phyloP scores from a whole-genome alignment of 192 early-diverging fungal species.

The Gryganskiella cystojenkinii region DNA sequence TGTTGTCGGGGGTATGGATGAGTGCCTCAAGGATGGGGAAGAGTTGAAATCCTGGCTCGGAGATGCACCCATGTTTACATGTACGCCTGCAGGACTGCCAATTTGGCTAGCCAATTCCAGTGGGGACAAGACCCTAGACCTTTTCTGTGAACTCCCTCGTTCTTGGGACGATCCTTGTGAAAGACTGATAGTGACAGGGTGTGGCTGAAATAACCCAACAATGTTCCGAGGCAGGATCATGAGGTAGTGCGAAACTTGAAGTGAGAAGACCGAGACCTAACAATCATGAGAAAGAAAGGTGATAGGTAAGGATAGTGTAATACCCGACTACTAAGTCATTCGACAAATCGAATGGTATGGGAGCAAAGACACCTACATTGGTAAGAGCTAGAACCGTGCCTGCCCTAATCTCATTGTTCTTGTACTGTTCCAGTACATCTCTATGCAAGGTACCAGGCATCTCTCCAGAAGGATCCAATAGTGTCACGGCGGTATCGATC shows the following conservation, averaged over 20 bases:
- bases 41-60: neutral
- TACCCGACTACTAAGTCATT: neutral
- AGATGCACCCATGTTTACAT: neutral
- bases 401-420: constrained; percentile 46
- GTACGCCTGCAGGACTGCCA: neutral
- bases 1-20: too few relatives aligned
- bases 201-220: constrained; percentile 11
- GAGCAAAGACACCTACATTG: constrained; percentile 5
- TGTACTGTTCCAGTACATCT: constrained; percentile 34
- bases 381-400: constrained; percentile 39
- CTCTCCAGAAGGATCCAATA: constrained; percentile 47
- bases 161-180: constrained; percentile 41
- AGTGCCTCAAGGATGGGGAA: neutral
- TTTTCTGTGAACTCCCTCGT: constrained; percentile 24
- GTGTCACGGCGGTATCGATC: constrained; percentile 39
- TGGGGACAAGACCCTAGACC: neutral
- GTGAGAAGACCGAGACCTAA: constrained; percentile 46
- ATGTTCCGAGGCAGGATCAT: constrained; percentile 39
- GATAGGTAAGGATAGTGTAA: neutral
- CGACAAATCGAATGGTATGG: neutral
- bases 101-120: neutral
- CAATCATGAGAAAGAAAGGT: neutral
- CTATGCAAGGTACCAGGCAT: constrained; percentile 42
- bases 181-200: constrained; percentile 2
- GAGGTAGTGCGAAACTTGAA: constrained; percentile 33